Evolutionary conservation across 805 yeast genomes (phyloP).

Genomic region (Myxozyma monticola): DNA sequence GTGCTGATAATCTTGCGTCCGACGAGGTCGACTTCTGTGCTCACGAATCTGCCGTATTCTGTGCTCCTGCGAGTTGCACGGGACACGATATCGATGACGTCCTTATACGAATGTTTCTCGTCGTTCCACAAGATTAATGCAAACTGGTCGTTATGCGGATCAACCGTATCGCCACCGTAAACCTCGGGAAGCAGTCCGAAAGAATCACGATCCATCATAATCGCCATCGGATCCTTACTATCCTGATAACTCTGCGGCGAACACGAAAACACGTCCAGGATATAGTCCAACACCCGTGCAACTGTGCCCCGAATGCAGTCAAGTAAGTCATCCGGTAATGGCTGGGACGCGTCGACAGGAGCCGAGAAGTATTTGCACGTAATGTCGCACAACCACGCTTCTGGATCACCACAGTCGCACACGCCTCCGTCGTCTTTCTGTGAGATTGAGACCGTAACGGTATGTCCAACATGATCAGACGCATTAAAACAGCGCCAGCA

Average conservation of each 20-base stretch:
- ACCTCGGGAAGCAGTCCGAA: constrained; percentile 44
- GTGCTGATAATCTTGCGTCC: constrained; percentile 73
- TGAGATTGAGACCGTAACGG: constrained; percentile 61
- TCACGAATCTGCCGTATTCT: constrained; percentile 72
- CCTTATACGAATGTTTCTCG: constrained; percentile 70
- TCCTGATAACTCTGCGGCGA: constrained; percentile 31
- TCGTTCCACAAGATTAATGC: constrained; percentile 69
- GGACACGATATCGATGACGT: constrained; percentile 66
- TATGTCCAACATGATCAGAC: constrained; percentile 70
- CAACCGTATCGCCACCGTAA: constrained; percentile 46
- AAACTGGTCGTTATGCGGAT: constrained; percentile 20
- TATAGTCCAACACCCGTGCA: constrained; percentile 54
- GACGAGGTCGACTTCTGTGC: constrained; percentile 56
- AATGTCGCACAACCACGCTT: constrained; percentile 66
- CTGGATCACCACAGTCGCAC: constrained; percentile 88
- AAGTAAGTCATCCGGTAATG: constrained; percentile 49
- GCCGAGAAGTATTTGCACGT: constrained; percentile 49
- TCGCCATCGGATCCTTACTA: constrained; percentile 7
- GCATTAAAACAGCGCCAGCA: constrained; percentile 75
- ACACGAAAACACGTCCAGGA: constrained; percentile 52
- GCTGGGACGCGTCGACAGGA: constrained; percentile 13
- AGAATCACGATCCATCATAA: constrained; percentile 18
- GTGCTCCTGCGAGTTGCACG: constrained; percentile 62
- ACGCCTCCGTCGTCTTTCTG: constrained; percentile 69
- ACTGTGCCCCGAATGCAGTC: constrained; percentile 46